phyloP scores from a whole-genome alignment of 1,284 basidiomycete genomes.

The Irpex sp. region DNA sequence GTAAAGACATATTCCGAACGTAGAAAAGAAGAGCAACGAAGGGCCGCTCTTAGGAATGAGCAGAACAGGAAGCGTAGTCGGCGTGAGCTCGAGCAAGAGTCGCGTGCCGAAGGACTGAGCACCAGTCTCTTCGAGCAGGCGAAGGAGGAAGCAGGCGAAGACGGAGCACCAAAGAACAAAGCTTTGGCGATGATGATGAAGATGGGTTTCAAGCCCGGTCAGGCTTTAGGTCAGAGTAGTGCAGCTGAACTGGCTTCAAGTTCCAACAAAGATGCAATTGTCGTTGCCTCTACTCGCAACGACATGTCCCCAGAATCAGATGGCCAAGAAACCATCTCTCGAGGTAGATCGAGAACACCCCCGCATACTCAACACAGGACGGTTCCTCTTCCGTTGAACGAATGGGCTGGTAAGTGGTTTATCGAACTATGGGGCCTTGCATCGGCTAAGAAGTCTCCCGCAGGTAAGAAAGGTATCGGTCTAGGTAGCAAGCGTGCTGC shows the following conservation, averaged over 20 bases:
- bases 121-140: slow-evolving; percentile 77
- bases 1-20: slow-evolving; percentile 65
- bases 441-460: slow-evolving; percentile 7
- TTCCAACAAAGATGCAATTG: neutral
- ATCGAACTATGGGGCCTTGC: neutral
- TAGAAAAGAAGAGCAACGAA: slow-evolving; percentile 59
- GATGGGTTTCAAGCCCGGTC: slow-evolving; percentile 84
- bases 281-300: neutral
- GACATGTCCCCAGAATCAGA: neutral
- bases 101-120: slow-evolving; percentile 70
- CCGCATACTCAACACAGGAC: slow-evolving; percentile 47
- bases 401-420: slow-evolving; percentile 65
- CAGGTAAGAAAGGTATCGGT: slow-evolving; percentile 78
- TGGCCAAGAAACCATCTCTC: neutral
- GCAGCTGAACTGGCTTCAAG: slow-evolving; percentile 7
- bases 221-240: slow-evolving; percentile 57
- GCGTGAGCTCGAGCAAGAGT: slow-evolving; percentile 68
- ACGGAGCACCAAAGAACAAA: slow-evolving; percentile 48
- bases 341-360: neutral
- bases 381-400: slow-evolving; percentile 66
- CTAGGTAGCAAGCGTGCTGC: slow-evolving; percentile 55
- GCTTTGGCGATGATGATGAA: slow-evolving; percentile 85
- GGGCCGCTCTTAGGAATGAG: slow-evolving; percentile 58
- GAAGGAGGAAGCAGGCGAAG: slow-evolving; percentile 59
- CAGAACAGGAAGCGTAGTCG: slow-evolving; percentile 59